These are phyloP conservation scores for Pelagomonas calceolata DNA, from an alignment of 108 stramenopile genomes.

Conservation along the genomic window DNA sequence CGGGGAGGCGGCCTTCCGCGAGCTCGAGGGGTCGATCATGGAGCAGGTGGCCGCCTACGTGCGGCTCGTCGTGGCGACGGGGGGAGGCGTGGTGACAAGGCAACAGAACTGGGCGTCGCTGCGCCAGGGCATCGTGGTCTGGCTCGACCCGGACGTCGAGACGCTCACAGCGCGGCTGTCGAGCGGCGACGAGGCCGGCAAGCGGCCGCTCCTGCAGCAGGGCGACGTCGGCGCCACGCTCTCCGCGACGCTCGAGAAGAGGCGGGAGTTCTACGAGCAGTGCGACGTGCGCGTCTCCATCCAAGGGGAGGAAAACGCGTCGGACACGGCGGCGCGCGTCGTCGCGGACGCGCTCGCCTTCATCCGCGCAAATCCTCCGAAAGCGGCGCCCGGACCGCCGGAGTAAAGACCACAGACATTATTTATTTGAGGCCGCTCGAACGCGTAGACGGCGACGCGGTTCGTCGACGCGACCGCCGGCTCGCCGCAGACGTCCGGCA, in stretches of 20 bases:
- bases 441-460: too few relatives aligned
- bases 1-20: conserved; percentile 77
- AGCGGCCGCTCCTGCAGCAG: conserved; percentile 67
- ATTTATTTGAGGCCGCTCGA: too few relatives aligned
- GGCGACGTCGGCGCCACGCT: conserved; percentile 59
- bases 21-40: conserved; percentile 67
- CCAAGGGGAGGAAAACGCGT: conserved; percentile 39
- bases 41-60: conserved; percentile 69
- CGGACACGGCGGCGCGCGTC: conserved; percentile 39
- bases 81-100: conserved; percentile 61
- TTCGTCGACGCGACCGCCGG: too few relatives aligned
- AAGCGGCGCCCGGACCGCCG: too few relatives aligned
- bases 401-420: too few relatives aligned
- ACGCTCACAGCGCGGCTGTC: conserved; percentile 56
- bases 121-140: conserved; percentile 81
- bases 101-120: conserved; percentile 76
- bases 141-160: conserved; percentile 65
- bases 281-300: conserved; percentile 66
- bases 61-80: conserved; percentile 66
- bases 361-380: conserved; percentile 80
- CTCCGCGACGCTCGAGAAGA: conserved; percentile 41
- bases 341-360: conserved; percentile 61
- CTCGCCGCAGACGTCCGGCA: too few relatives aligned
- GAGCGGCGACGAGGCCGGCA: conserved; percentile 36
- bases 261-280: conserved; percentile 56